phyloP scores from a whole-genome alignment of 2,329 filamentous ascomycete genomes.

The Aspergillus aculeatus region DNA sequence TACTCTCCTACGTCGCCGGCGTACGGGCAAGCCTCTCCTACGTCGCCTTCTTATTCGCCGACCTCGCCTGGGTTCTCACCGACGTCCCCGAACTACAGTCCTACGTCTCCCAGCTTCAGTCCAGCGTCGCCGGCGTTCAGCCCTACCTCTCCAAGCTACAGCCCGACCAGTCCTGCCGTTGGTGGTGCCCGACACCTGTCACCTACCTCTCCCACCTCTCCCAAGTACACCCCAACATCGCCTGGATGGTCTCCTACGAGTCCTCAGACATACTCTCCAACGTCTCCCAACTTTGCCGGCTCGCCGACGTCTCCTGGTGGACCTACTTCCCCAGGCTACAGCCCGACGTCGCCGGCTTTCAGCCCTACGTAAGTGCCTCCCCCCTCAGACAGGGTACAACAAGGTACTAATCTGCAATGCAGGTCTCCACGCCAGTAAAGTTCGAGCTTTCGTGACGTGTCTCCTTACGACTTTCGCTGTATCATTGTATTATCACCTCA shows the following conservation, averaged over 20 bases:
- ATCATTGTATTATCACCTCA: slow-evolving; percentile 42
- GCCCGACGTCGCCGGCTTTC: slow-evolving; percentile 45
- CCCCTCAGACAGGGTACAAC: background rate
- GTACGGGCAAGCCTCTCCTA: slow-evolving; percentile 66
- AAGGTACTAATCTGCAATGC: slow-evolving; percentile 15
- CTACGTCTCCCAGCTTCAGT: slow-evolving; percentile 58
- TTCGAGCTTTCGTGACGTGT: slow-evolving; percentile 22
- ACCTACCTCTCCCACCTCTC: slow-evolving; percentile 50
- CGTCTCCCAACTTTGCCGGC: slow-evolving; percentile 49
- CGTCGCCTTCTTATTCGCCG: slow-evolving; percentile 53
- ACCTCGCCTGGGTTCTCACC: slow-evolving; percentile 58
- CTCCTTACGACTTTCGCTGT: slow-evolving; percentile 25
- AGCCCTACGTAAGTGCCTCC: slow-evolving; percentile 41
- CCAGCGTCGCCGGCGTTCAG: slow-evolving; percentile 53
- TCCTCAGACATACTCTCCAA: slow-evolving; percentile 52
- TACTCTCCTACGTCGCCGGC: slow-evolving; percentile 77
- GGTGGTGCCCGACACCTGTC: slow-evolving; percentile 44
- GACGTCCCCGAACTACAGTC: slow-evolving; percentile 61
- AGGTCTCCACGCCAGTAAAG: slow-evolving; percentile 45
- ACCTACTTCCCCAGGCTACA: slow-evolving; percentile 44
- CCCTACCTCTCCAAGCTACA: slow-evolving; percentile 60
- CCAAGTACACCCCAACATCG: slow-evolving; percentile 57
- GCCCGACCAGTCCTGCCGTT: slow-evolving; percentile 53
- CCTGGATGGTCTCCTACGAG: slow-evolving; percentile 51
- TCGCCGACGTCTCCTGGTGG: slow-evolving; percentile 44